Evolutionary conservation across 139 green algal genomes (phyloP).

Genomic region (Chlamydomonas urium): DNA sequence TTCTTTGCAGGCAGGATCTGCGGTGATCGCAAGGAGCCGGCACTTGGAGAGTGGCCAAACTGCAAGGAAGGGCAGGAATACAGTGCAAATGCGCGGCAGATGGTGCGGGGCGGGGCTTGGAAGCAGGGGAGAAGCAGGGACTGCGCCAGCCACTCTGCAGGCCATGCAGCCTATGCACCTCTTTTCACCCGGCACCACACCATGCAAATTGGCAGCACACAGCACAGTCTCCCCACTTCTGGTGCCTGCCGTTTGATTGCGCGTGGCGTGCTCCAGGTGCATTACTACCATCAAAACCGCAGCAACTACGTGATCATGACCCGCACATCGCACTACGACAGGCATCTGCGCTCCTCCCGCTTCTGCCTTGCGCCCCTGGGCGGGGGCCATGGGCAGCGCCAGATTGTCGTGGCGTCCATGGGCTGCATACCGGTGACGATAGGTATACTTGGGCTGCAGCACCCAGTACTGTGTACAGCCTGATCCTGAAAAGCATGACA

Average conservation of each 20-base stretch:
- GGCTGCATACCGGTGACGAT: slow-evolving; percentile 29
- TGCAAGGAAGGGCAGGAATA: slow-evolving; percentile 11
- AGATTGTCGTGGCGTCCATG: slow-evolving; percentile 38
- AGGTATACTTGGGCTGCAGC: too few relatives aligned
- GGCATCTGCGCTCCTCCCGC: slow-evolving; percentile 1
- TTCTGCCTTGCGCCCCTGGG: slow-evolving; percentile 39
- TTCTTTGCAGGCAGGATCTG: slow-evolving; percentile 41
- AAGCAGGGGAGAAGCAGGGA: too few relatives aligned
- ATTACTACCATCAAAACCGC: slow-evolving; percentile 31
- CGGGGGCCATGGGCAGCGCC: slow-evolving; percentile 34
- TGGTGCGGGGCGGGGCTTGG: too few relatives aligned
- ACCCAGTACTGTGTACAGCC: too few relatives aligned
- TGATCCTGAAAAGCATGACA: too few relatives aligned
- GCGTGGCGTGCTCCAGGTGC: slow-evolving; percentile 20
- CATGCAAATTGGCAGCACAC: too few relatives aligned
- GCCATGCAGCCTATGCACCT: too few relatives aligned
- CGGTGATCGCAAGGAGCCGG: slow-evolving; percentile 3
- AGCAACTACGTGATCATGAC: slow-evolving; percentile 11
- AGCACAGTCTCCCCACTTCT: too few relatives aligned
- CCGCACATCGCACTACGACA: not conserved
- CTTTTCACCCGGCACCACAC: too few relatives aligned
- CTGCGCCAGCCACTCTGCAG: too few relatives aligned
- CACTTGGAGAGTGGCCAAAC: slow-evolving; percentile 7
- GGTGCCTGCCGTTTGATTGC: too few relatives aligned
- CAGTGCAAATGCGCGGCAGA: slow-evolving; percentile 15